These are phyloP conservation scores for Scheffersomyces ergatensis DNA, from an alignment of 805 yeast species.

Conservation along the genomic window DNA sequence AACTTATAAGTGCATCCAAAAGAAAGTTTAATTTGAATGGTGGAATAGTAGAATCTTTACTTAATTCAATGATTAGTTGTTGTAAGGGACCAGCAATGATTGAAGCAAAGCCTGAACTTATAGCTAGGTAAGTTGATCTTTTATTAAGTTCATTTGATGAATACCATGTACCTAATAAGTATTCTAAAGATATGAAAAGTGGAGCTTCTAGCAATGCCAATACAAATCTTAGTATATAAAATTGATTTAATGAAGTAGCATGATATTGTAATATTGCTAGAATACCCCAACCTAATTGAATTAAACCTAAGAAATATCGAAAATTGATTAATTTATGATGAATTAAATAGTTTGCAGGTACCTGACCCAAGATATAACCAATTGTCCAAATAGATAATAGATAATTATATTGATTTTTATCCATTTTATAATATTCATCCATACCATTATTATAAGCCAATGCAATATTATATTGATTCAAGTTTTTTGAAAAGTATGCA, in stretches of 20 bases:
- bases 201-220: conserved; percentile 47
- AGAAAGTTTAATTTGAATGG: conserved; percentile 33
- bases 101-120: conserved; percentile 27
- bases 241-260: conserved; percentile 15
- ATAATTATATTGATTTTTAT: conserved; percentile 42
- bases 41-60: conserved; percentile 13
- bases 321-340: conserved; percentile 37
- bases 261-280: conserved; percentile 14
- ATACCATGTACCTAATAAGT: conserved; percentile 34
- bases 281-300: conserved; percentile 29
- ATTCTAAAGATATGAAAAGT: conserved; percentile 57
- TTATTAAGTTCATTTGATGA: conserved; percentile 20
- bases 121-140: conserved; percentile 25
- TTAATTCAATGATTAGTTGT: conserved; percentile 18
- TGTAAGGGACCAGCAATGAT: conserved; percentile 30
- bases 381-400: conserved; percentile 44
- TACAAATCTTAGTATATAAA: conserved; percentile 30
- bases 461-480: conserved; percentile 39
- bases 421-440: conserved; percentile 41
- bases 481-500: conserved; percentile 45
- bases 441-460: conserved; percentile 47
- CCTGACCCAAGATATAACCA: conserved; percentile 50
- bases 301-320: conserved; percentile 31
- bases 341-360: conserved; percentile 41
- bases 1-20: conserved; percentile 27